Evolutionary conservation across 495 filamentous ascomycete species (phyloP).

Genomic region (Daldinia caldariorum): DNA sequence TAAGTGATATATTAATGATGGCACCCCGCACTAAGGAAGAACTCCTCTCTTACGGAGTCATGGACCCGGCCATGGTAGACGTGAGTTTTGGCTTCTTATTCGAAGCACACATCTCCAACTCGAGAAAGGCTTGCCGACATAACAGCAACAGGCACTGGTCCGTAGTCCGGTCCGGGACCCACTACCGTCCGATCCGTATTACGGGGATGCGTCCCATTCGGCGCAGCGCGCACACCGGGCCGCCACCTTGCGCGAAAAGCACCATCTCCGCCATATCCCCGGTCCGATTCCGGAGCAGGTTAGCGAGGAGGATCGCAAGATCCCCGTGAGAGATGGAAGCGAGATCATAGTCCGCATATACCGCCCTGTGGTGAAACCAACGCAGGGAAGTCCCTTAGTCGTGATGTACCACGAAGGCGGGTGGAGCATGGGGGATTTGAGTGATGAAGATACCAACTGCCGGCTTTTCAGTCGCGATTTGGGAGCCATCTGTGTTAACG

Average conservation of each 20-base stretch:
- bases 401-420: slow-evolving; percentile 59
- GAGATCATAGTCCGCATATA: slow-evolving; percentile 51
- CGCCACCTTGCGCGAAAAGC: slow-evolving; percentile 38
- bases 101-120: neutral
- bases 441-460: slow-evolving; percentile 47
- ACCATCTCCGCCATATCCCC: slow-evolving; percentile 43
- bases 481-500: slow-evolving; percentile 53
- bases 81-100: slow-evolving; percentile 29
- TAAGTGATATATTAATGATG: slow-evolving; percentile 13
- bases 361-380: slow-evolving; percentile 44
- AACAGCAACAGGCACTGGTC: slow-evolving; percentile 23
- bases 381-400: slow-evolving; percentile 52
- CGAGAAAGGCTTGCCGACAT: slow-evolving; percentile 8
- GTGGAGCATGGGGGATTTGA: slow-evolving; percentile 53
- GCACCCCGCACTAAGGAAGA: slow-evolving; percentile 43
- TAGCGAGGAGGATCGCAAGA: slow-evolving; percentile 46
- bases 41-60: slow-evolving; percentile 47
- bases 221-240: slow-evolving; percentile 34
- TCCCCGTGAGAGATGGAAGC: slow-evolving; percentile 55
- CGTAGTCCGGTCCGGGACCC: slow-evolving; percentile 31
- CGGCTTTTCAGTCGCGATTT: slow-evolving; percentile 48
- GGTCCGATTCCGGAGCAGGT: slow-evolving; percentile 39
- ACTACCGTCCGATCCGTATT: slow-evolving; percentile 43
- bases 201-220: slow-evolving; percentile 38
- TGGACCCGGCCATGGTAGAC: slow-evolving; percentile 51